These are phyloP conservation scores for Aphanomyces astaci DNA, from an alignment of 352 stramenopile genomes.

Conservation along the genomic window DNA sequence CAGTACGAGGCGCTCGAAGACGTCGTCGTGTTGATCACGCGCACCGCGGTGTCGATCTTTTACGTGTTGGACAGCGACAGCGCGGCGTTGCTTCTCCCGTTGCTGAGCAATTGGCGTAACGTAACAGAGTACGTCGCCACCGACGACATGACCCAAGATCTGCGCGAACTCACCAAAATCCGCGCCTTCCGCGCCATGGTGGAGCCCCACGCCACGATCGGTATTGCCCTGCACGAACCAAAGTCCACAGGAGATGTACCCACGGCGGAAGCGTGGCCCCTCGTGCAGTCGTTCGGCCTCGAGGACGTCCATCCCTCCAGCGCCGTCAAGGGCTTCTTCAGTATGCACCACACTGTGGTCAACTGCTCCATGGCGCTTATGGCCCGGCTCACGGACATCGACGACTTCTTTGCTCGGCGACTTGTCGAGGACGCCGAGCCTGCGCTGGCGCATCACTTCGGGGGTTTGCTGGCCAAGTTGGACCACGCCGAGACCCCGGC, in stretches of 20 bases:
- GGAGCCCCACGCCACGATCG: conserved; percentile 34
- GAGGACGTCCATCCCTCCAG: conserved; percentile 16
- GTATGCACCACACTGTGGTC: conserved; percentile 60
- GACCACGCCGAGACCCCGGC: conserved; percentile 50
- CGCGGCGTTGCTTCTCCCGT: conserved; percentile 47
- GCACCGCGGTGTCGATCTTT: conserved; percentile 38
- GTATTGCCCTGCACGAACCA: conserved; percentile 37
- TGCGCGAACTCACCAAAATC: conserved; percentile 65
- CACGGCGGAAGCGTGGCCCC: conserved; percentile 62
- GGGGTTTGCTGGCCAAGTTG: conserved; percentile 58
- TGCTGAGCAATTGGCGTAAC: conserved; percentile 58
- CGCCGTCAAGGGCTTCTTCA: conserved; percentile 54
- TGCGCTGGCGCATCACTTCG: conserved; percentile 48
- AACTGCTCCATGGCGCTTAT: conserved; percentile 41
- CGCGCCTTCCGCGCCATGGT: conserved; percentile 59
- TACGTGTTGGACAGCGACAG: conserved; percentile 62
- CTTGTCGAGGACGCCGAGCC: conserved; percentile 45
- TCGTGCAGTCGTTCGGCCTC: conserved; percentile 60
- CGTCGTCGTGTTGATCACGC: conserved; percentile 50
- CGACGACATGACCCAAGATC: conserved; percentile 55
- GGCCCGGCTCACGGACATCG: conserved; percentile 36
- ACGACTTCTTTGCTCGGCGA: conserved; percentile 47
- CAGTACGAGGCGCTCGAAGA: conserved; percentile 60
- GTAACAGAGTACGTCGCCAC: conserved; percentile 58
- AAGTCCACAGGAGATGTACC: conserved; percentile 37